These are phyloP conservation scores for Aureobasidium zeae DNA, from an alignment of 2,329 filamentous ascomycete species.

Conservation along the genomic window DNA sequence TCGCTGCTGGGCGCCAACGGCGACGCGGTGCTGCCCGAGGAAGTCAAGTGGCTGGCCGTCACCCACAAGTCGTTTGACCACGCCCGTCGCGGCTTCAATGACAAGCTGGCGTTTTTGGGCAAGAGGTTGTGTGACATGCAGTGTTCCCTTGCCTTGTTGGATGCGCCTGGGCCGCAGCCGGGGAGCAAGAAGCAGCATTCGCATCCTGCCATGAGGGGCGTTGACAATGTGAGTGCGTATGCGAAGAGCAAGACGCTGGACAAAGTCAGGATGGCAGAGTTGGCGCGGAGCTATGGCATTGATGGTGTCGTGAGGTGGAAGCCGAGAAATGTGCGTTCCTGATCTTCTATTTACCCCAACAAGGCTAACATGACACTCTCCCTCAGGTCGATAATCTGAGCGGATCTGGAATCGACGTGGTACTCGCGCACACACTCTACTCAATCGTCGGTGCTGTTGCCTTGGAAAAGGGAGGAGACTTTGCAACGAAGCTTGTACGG, in stretches of 20 bases:
- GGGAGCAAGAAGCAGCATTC: slow-evolving; percentile 46
- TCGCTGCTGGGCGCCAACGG: slow-evolving; percentile 65
- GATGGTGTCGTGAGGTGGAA: slow-evolving; percentile 76
- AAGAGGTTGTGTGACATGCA: slow-evolving; percentile 57
- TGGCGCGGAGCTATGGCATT: slow-evolving; percentile 65
- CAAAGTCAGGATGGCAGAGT: slow-evolving; percentile 54
- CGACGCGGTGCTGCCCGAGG: slow-evolving; percentile 68
- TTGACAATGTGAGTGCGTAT: slow-evolving; percentile 59
- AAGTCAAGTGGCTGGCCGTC: slow-evolving; percentile 92
- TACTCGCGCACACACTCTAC: slow-evolving; percentile 69
- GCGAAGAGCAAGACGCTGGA: slow-evolving; percentile 55
- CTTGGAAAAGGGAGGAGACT: slow-evolving; percentile 74
- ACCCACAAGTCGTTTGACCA: slow-evolving; percentile 99
- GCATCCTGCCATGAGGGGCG: slow-evolving; percentile 54
- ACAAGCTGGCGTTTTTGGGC: slow-evolving; percentile 74
- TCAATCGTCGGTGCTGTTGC: slow-evolving; percentile 82
- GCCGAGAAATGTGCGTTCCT: slow-evolving; percentile 63
- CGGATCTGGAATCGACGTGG: slow-evolving; percentile 62
- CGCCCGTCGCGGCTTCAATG: slow-evolving; percentile 87
- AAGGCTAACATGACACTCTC: slow-evolving; percentile 14
- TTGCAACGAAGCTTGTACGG: slow-evolving; percentile 64
- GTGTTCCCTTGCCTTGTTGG: slow-evolving; percentile 52
- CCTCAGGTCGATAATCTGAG: slow-evolving; percentile 55
- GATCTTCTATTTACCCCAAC: no score
- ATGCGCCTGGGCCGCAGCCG: slow-evolving; percentile 28